Percentiles rank a stretch among this genome's conserved stretches.
phyloP scores from a whole-genome alignment of 1,284 basidiomycete genomes.

The Nidula niveotomentosa region DNA sequence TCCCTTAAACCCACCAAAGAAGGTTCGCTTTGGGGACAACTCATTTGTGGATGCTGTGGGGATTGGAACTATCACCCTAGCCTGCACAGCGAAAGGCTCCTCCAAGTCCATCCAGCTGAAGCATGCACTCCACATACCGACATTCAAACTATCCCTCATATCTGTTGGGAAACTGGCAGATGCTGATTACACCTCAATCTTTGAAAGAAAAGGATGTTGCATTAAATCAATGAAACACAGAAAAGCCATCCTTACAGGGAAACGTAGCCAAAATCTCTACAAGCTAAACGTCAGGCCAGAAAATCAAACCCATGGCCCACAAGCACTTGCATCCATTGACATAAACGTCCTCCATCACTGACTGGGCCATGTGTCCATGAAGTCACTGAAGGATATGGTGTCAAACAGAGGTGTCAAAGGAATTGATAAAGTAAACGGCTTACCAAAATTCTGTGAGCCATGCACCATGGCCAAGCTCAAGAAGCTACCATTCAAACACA shows the following conservation, averaged over 20 bases:
- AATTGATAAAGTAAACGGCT: conserved; percentile 3
- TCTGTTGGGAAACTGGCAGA: conserved; percentile 1
- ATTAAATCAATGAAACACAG: neutral
- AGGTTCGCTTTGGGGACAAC: conserved; percentile 9
- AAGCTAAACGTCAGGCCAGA: neutral
- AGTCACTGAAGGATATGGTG: conserved; percentile 16
- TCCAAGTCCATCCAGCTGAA: neutral
- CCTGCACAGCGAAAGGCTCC: neutral
- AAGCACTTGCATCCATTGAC: neutral
- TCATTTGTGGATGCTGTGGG: conserved; percentile 6
- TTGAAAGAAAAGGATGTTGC: neutral
- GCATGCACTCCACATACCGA: conserved; percentile 1
- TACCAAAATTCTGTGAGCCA: conserved; percentile 12
- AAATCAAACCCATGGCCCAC: neutral
- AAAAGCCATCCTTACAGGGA: neutral
- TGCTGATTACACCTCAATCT: neutral
- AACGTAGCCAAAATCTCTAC: neutral
- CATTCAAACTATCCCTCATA: conserved; percentile 6
- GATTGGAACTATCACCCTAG: conserved; percentile 6
- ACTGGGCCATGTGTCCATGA: conserved; percentile 15
- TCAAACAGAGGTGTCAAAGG: conserved; percentile 9
- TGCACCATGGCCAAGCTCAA: conserved; percentile 20
- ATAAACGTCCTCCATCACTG: conserved; percentile 18
- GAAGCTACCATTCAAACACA: conserved; percentile 18
- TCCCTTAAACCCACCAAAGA: conserved; percentile 2